phyloP scores from a whole-genome alignment of 192 early-diverging fungal species.

The Chytriomyces confervae region DNA sequence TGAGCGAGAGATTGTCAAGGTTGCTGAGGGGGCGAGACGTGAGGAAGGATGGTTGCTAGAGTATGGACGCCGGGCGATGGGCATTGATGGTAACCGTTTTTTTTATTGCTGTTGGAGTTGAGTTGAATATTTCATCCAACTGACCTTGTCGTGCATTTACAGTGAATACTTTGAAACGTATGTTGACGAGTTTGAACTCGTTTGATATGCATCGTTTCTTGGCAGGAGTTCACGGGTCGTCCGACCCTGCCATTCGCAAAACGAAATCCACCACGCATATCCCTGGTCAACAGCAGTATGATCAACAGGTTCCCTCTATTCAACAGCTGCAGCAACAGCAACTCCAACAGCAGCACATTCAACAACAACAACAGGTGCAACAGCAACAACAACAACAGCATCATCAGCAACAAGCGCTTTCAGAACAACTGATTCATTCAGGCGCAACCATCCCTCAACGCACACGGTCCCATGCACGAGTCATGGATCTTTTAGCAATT shows the following conservation, averaged over 20 bases:
- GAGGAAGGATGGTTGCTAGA: conserved; percentile 30
- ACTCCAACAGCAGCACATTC: neutral
- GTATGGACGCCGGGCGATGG: conserved; percentile 27
- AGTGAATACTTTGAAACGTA: conserved; percentile 27
- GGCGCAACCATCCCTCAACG: neutral
- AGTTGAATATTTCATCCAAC: neutral
- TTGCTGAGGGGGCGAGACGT: conserved; percentile 1
- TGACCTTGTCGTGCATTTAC: neutral
- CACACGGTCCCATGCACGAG: conserved; percentile 14
- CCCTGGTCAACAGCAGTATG: neutral
- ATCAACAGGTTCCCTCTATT: neutral
- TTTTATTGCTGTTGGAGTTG: neutral
- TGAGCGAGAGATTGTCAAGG: conserved; percentile 21
- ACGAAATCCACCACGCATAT: neutral
- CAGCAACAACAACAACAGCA: conserved; percentile 6
- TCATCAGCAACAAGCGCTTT: conserved; percentile 3
- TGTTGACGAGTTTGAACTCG: conserved; percentile 17
- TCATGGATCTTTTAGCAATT: conserved; percentile 6
- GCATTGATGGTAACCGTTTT: conserved; percentile 28
- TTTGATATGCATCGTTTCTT: conserved; percentile 4
- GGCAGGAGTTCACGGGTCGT: neutral
- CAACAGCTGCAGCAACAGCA: neutral
- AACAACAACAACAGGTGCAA: neutral
- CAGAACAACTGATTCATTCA: neutral
- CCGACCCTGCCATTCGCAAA: neutral